Evolutionary conservation across 768 basidiomycete species (phyloP).

Genomic region (Boletus pseudopeckii): DNA sequence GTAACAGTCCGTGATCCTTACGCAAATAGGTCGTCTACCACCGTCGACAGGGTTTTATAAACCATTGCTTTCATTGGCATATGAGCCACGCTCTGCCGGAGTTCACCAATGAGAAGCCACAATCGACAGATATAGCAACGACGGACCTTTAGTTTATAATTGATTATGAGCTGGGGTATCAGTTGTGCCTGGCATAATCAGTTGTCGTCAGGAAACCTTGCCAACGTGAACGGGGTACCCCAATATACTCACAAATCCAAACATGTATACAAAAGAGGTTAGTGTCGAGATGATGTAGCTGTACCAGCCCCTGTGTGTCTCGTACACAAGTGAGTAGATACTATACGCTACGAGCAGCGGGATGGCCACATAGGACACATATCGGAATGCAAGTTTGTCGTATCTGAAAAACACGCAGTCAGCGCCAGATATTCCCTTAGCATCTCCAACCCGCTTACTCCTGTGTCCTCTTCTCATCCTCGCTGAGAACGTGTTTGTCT

Average conservation of each 20-base stretch:
- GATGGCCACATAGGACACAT: slow-evolving; percentile 86
- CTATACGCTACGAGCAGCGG: slow-evolving; percentile 77
- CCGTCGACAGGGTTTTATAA: slow-evolving; percentile 87
- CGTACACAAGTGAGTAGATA: slow-evolving; percentile 75
- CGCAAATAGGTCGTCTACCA: slow-evolving; percentile 92
- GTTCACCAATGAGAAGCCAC: slow-evolving; percentile 4
- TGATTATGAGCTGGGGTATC: slow-evolving; percentile 87
- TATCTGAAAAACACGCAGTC: slow-evolving; percentile 46
- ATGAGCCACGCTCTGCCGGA: slow-evolving; percentile 81
- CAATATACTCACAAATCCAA: slow-evolving; percentile 82
- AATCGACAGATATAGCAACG: slow-evolving; percentile 10
- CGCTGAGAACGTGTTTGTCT: slow-evolving; percentile 95
- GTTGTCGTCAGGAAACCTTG: slow-evolving; percentile 11
- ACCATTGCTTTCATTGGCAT: slow-evolving; percentile 99
- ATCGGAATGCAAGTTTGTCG: slow-evolving; percentile 90
- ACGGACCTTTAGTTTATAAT: slow-evolving; percentile 90
- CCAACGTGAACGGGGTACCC: not conserved
- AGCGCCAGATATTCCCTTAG: slow-evolving; percentile 22
- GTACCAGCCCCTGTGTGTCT: slow-evolving; percentile 93
- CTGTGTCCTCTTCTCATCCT: slow-evolving; percentile 97
- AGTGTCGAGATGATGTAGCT: slow-evolving; percentile 92
- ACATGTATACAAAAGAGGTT: slow-evolving; percentile 93
- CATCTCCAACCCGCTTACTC: slow-evolving; percentile 54
- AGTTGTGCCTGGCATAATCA: slow-evolving; percentile 64
- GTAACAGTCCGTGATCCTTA: slow-evolving; percentile 38